Evolutionary conservation across 768 basidiomycete genomes (phyloP).

Genomic region (Hygrocybe coccinea): DNA sequence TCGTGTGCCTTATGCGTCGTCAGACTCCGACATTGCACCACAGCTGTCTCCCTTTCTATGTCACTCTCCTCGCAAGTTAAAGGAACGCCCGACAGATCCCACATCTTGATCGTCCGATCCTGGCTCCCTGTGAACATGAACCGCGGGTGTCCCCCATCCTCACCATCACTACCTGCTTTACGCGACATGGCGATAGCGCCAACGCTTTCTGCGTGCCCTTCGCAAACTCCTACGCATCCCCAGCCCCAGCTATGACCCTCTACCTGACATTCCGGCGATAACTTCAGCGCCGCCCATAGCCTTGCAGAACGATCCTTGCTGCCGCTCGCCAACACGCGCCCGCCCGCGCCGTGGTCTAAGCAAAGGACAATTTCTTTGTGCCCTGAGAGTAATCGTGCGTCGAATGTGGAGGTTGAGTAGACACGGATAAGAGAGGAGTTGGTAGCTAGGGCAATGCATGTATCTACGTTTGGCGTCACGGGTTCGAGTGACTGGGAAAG

Average conservation of each 20-base stretch:
- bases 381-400: conserved; percentile 81
- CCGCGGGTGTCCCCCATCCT: conserved; percentile 30
- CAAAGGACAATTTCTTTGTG: conserved; percentile 91
- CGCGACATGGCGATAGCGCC: conserved; percentile 86
- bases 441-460: conserved; percentile 89
- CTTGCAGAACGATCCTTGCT: conserved; percentile 89
- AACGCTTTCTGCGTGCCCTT: conserved; percentile 91
- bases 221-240: conserved; percentile 78
- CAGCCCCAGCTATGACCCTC: conserved; percentile 44
- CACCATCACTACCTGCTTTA: conserved; percentile 30
- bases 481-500: conserved; percentile 48
- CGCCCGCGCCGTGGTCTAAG: conserved; percentile 63
- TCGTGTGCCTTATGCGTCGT: conserved; percentile 90
- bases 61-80: conserved; percentile 17
- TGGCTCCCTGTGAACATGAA: conserved; percentile 96
- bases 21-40: conserved; percentile 64
- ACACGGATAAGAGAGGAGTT: conserved; percentile 94
- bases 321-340: conserved; percentile 77
- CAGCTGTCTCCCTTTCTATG: conserved; percentile 24
- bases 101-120: conserved; percentile 97
- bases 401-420: conserved; percentile 70
- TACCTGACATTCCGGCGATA: conserved; percentile 10
- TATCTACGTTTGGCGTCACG: conserved; percentile 39
- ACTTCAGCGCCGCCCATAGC: conserved; percentile 59
- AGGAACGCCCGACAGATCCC: conserved; percentile 71